Conservation (phyloP, 495 filamentous ascomycete species). For the Annulohypoxylon nitens region DNA sequence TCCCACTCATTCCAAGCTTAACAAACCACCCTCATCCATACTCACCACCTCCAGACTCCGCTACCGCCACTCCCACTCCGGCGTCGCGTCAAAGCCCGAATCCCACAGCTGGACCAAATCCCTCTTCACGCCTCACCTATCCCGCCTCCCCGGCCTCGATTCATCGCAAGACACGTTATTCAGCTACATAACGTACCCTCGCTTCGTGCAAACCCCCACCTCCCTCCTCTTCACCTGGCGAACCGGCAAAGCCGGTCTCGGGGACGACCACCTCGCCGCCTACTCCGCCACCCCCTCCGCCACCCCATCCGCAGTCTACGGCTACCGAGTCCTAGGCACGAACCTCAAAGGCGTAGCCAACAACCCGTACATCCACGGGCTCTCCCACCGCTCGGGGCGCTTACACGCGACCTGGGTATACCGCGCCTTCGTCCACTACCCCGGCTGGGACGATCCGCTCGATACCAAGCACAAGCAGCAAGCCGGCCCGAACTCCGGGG, state of each 20-base stretch:
- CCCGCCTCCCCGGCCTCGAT: constrained; percentile 56
- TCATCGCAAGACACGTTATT: constrained; percentile 49
- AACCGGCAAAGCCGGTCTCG: constrained; percentile 63
- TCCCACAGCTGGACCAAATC: constrained; percentile 52
- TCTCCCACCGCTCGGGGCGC: constrained; percentile 48
- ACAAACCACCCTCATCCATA: background rate
- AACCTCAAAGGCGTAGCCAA: constrained; percentile 60
- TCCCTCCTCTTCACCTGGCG: constrained; percentile 61
- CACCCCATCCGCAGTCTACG: background rate
- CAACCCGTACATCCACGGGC: constrained; percentile 65
- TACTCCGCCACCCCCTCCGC: constrained; percentile 40
- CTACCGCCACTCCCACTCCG: constrained; percentile 57
- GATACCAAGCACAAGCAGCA: constrained; percentile 61
- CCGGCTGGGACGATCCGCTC: constrained; percentile 57
- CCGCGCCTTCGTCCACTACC: constrained; percentile 58
- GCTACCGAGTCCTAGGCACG: constrained; percentile 53
- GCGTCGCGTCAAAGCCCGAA: constrained; percentile 54
- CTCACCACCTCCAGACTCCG: constrained; percentile 50
- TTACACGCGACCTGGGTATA: constrained; percentile 65
- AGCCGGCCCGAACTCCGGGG: constrained; percentile 57
- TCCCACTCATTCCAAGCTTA: background rate
- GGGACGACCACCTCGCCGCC: constrained; percentile 60
- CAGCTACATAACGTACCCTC: constrained; percentile 62
- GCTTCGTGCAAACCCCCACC: constrained; percentile 53
- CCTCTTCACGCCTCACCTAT: constrained; percentile 57